Conservation (phyloP, 768 basidiomycete genomes). For the Stropharia rugosoannulata region DNA sequence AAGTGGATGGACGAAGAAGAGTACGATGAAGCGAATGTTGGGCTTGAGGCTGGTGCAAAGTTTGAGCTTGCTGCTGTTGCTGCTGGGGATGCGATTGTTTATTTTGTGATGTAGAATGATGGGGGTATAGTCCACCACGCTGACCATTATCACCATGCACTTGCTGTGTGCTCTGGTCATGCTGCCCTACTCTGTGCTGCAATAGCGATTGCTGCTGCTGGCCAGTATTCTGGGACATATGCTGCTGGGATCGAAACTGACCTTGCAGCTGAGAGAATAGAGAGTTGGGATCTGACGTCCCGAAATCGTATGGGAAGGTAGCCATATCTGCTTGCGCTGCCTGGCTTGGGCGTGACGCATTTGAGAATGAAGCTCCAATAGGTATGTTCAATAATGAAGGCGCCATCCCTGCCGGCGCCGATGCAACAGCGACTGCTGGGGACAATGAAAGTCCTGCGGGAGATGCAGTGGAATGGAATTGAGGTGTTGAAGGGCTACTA, state of each 20-base stretch:
- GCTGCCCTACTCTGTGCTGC: constrained; percentile 69
- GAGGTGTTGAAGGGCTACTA: no score
- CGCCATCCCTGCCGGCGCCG: background rate
- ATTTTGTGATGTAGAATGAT: constrained; percentile 3
- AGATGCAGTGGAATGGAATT: no score
- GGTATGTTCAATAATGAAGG: constrained; percentile 1
- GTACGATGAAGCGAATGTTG: background rate
- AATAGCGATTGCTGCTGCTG: constrained; percentile 2
- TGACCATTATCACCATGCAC: background rate
- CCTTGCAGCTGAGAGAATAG: constrained; percentile 16
- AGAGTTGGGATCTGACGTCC: constrained; percentile 35
- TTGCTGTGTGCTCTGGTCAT: constrained; percentile 3
- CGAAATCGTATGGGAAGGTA: constrained; percentile 35
- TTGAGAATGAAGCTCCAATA: constrained; percentile 1
- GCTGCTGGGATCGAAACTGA: constrained; percentile 12
- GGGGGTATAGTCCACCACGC: background rate
- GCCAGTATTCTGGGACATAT: constrained; percentile 10
- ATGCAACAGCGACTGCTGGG: background rate
- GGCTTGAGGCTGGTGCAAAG: background rate
- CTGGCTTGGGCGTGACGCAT: constrained; percentile 10
- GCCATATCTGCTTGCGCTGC: constrained; percentile 33
- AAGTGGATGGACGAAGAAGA: background rate
- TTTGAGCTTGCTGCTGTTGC: constrained; percentile 1
- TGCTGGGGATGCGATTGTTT: background rate
- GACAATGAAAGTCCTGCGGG: no score